Percentiles rank a stretch among this genome's conserved stretches.
phyloP scores from a whole-genome alignment of 371 early-diverging fungal species.

The Apophysomyces sp. region DNA sequence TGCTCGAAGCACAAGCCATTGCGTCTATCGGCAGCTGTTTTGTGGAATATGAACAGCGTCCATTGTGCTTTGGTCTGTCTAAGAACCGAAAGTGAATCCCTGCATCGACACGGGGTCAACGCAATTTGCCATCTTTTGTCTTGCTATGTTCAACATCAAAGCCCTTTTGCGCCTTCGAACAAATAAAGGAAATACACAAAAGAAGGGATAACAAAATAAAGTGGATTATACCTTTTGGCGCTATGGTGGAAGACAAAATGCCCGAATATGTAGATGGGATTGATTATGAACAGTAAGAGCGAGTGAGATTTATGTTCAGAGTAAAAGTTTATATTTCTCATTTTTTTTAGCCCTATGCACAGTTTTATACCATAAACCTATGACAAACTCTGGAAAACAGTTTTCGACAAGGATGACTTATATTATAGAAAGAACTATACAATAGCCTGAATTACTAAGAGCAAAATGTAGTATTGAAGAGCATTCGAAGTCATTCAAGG shows the following conservation, averaged over 20 bases:
- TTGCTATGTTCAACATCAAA: too few relatives aligned
- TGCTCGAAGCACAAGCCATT: too few relatives aligned
- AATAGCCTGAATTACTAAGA: not conserved
- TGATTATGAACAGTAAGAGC: not conserved
- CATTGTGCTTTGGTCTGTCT: too few relatives aligned
- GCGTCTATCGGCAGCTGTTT: too few relatives aligned
- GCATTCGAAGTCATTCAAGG: not conserved
- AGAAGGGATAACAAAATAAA: not conserved
- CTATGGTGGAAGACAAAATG: not conserved
- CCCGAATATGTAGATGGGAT: not conserved
- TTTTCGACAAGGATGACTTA: not conserved
- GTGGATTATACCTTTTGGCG: not conserved
- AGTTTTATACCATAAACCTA: not conserved
- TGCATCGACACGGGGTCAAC: too few relatives aligned
- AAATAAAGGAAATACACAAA: not conserved
- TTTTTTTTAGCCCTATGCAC: not conserved
- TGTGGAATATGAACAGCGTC: too few relatives aligned
- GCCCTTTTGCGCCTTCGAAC: not conserved
- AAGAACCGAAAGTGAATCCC: too few relatives aligned
- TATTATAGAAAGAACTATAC: not conserved
- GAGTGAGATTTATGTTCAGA: not conserved
- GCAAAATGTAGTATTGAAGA: not conserved
- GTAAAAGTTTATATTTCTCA: not conserved
- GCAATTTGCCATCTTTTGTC: too few relatives aligned
- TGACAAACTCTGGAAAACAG: not conserved